Percentiles rank a stretch among this genome's conserved stretches.
phyloP scores from a whole-genome alignment of 148 eudicot genomes.

The Suaeda aralocaspica region DNA sequence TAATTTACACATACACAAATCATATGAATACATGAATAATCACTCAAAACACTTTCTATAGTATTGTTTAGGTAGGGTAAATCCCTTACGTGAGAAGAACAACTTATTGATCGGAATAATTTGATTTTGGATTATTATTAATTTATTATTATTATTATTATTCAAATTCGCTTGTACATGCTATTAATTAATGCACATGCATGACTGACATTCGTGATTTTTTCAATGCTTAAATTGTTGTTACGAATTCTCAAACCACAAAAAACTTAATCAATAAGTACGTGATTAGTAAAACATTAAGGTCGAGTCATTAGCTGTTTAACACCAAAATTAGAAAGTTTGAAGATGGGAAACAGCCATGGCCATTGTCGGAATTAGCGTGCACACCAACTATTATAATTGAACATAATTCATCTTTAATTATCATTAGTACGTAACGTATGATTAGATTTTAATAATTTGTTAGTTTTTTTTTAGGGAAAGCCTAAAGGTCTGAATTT shows the following conservation, averaged over 20 bases:
- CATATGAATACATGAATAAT: too few relatives aligned
- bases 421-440: neutral
- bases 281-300: neutral
- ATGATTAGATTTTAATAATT: neutral
- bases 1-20: too few relatives aligned
- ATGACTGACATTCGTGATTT: slow-evolving; percentile 2
- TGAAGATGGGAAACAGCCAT: slow-evolving; percentile 37
- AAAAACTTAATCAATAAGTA: neutral
- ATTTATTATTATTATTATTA: too few relatives aligned
- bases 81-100: too few relatives aligned
- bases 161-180: neutral
- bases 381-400: slow-evolving; percentile 22
- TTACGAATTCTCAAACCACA: too few relatives aligned
- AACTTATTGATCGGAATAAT: too few relatives aligned
- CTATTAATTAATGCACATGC: slow-evolving; percentile 20
- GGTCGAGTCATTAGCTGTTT: slow-evolving; percentile 5
- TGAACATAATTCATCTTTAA: too few relatives aligned
- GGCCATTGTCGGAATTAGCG: slow-evolving; percentile 33
- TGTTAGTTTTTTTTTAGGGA: neutral
- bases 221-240: too few relatives aligned
- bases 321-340: slow-evolving; percentile 25
- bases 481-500: neutral
- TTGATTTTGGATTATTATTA: neutral
- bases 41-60: too few relatives aligned
- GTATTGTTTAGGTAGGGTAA: too few relatives aligned